Base-by-base conservation (phyloP, 768 basidiomycete species). In the Hypholoma sublateritium region DNA sequence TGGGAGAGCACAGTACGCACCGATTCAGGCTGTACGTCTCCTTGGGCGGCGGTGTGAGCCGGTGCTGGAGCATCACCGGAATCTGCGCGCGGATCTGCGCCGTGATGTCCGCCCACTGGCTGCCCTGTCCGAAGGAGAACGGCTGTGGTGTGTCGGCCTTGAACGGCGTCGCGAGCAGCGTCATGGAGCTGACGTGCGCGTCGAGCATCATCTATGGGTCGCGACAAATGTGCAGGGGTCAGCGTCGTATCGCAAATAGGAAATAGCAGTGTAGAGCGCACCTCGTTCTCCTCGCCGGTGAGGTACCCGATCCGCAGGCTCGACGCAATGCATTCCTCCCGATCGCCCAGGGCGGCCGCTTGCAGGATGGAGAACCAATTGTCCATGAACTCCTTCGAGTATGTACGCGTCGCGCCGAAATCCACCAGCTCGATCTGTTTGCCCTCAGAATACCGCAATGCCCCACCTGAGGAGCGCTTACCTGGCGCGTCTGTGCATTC, bases 21-120 rank as follows among this genome's bases (percentile, higher is more conserved):
- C 94, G 76, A 69, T 99, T 98, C 53, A 98, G 74, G 70, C 91
- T 93, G 70, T 98, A 98, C 1, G 96, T 98, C 74, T 98, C 95
- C 56, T 84, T 76, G 0, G 96, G 96, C 2, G 96, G 96, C 0
- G 96, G 96, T 0, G 93, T 95, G 25, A 97, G 78, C 47, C 95
- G 79, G 65, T 97, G 80, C 63, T 81, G 77, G 56, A 99, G 79
- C 94, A 99, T 98, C 52, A 90, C 76, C 0, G 96, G 95, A 45
- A 99, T 98, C 32, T 83, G 80, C 3, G 77, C 80, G 22, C 94
- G 81, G 50, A 98, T 95, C 56, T 84, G 76, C 4, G 81, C 77
- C 0, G 95, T 95, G 60, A 93, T 88, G 22, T 79, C 78, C 42
- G 83, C 74, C 89, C 89, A 92, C 19, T 54, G 63, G 6, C 85